Evolutionary conservation across 2,329 filamentous ascomycete species (phyloP), one percentile per base, ranked within the genome.

Genomic region (Cytospora mali): DNA sequence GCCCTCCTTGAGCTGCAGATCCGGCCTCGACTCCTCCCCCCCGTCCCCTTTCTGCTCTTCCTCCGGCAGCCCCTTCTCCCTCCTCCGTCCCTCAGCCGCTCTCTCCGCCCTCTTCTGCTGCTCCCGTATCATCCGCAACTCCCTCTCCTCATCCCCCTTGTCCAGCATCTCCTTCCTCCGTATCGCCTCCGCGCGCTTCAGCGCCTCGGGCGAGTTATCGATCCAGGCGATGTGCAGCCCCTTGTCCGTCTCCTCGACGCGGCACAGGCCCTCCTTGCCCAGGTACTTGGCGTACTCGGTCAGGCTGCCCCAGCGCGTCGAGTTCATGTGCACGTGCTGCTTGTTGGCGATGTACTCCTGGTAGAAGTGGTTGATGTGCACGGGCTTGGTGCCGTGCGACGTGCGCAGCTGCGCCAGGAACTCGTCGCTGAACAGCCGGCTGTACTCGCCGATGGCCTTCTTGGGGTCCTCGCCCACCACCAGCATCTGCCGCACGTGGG

Each of bases 301-400:
- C 69, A 99, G 77, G 59, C 86, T 91, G 4, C 88, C 85, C 93
- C 93, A 98, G 71, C 89, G 89, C 0, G 95, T 98, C 9, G 92
- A 83, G 75, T 97, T 97, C 90, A 98, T 93, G 73, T 98, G 95
- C 10, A 95, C 80, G 73, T 98, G 94, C 71, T 92, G 84, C 75
- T 93, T 93, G 69, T 94, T 89, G 18, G 87, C 83, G 69, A 98
- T 97, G 71, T 96, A 95, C 72, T 93, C 89, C 74, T 98, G 92
- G 76, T 99, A 99, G 75, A 98, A 98, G 66, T 91, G 88, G 72
- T 99, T 99, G 57, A 93, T 86, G 35, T 93, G 85, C 1, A 98
- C 88, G 70, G 87, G 85, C 75, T 99, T 99, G 76, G 97, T 93
- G 66, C 93, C 92, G 71, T 99, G 95, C 0, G 88, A 86, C 0